Percentiles rank a stretch among this genome's conserved stretches.
Conservation (phyloP, 1,284 basidiomycete species). For the Ceratobasidium theobromae region DNA sequence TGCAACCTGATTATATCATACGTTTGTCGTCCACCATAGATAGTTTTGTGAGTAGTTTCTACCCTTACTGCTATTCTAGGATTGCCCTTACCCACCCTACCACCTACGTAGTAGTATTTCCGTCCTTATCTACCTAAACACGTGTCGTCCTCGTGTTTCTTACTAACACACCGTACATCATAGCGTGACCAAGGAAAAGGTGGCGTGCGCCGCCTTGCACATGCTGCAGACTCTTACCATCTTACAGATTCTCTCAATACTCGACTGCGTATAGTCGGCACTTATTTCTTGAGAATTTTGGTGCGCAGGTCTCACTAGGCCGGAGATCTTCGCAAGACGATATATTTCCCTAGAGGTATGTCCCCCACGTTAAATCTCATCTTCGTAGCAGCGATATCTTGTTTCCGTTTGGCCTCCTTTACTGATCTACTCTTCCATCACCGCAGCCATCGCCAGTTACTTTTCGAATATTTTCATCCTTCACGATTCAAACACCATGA, state of each 20-base stretch:
- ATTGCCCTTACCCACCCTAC: not conserved
- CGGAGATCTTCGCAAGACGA: too few relatives aligned
- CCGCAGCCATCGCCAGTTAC: conserved; percentile 3
- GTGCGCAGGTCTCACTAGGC: too few relatives aligned
- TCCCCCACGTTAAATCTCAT: not conserved
- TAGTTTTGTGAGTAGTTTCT: not conserved
- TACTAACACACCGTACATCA: not conserved
- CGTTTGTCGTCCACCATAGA: not conserved
- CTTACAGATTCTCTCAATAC: too few relatives aligned
- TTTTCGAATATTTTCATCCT: too few relatives aligned
- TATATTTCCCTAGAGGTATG: not conserved
- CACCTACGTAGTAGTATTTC: too few relatives aligned
- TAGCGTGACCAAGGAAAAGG: not conserved
- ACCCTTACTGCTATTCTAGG: not conserved
- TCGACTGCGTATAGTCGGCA: too few relatives aligned
- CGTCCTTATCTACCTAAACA: not conserved
- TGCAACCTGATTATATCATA: not conserved
- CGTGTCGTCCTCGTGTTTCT: conserved; percentile 21
- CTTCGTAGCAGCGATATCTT: not conserved
- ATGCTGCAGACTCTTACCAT: not conserved
- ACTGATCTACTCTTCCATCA: conserved; percentile 9
- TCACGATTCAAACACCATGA: not conserved
- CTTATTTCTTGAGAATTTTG: too few relatives aligned
- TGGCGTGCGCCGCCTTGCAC: not conserved
- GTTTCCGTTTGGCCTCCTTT: not conserved